Base-by-base conservation (phyloP, 371 early-diverging fungal species). In the Mucor irregularis region DNA sequence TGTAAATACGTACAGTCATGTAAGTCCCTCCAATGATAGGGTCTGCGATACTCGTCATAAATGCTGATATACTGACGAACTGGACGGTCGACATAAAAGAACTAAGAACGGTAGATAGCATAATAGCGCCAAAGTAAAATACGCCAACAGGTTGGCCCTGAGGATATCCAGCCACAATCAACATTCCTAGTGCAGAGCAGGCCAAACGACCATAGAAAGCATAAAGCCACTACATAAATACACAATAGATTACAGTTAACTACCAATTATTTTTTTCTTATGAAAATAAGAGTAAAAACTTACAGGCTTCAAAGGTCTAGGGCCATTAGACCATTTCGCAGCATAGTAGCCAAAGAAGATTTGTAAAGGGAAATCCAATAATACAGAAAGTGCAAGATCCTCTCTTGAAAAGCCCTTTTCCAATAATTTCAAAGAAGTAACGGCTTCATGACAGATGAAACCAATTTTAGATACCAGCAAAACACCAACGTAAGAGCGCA, bases 11-110 rank as follows among this genome's bases (percentile, higher is more conserved):
- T 78, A 88, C 88, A 14, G 98, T 98, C 98, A 98, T 98, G 66
- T 98, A 98, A 2, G 95, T 95, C 8, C 96, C 95, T 34, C 97
- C 98, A 55, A 98, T 96, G n/a, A 87, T 63, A 2, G 99, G 99
- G 66, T 98, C 99, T 3, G 93, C 91, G 53, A 98, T 95, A 58
- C 84, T 81, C 17, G 97, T 91, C 80, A 96, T 92, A 64, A 95
- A 98, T 1, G 93, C 92, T 2, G 94, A 92, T 56, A 98, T 84
- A 34, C 94, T 89, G 42, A 98, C 97, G 73, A 98, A 98, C 68
- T 93, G 92, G 13, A 98, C 92, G 0, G 97, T 97, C 54, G 92
- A 85, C 71, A 84, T 86, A 69, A 97, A 96, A 0, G 95, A 94
- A 25, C 84, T 83, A 17, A 94, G 70, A 0, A 97, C 93, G 21